Percentiles rank a stretch among this genome's conserved stretches.
phyloP scores from a whole-genome alignment of 129 eudicot genomes.

The Ambrosia trifida region DNA sequence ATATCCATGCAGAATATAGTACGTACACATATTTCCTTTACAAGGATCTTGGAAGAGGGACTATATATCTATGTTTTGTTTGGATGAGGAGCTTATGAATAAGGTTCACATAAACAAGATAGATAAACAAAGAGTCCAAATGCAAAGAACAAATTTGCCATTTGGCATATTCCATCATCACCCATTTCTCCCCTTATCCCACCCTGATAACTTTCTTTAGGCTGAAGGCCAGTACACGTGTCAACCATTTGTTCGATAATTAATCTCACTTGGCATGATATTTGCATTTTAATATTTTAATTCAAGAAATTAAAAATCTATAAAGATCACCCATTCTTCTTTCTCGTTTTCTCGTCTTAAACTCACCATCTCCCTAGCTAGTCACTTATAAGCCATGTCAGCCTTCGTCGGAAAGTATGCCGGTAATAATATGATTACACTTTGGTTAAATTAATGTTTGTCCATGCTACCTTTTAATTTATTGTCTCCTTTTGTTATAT shows the following conservation, averaged over 20 bases:
- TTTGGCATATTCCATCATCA: conserved; percentile 47
- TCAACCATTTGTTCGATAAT: not conserved
- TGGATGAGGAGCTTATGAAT: conserved; percentile 38
- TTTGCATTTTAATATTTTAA: conserved; percentile 26
- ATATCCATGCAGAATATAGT: conserved; percentile 9
- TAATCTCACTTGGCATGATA: conserved; percentile 40
- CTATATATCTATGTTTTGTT: too few relatives aligned
- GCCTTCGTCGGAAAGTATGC: conserved; percentile 93
- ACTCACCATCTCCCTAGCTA: conserved; percentile 21
- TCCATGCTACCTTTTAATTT: too few relatives aligned
- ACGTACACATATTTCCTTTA: conserved; percentile 19
- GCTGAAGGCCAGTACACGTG: conserved; percentile 62
- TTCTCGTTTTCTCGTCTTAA: conserved; percentile 30
- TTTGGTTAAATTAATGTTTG: too few relatives aligned
- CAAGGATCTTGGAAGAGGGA: conserved; percentile 31
- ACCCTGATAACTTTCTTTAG: conserved; percentile 65
- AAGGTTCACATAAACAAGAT: conserved; percentile 41
- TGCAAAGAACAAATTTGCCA: conserved; percentile 41
- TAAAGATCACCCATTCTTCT: conserved; percentile 35
- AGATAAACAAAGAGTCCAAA: conserved; percentile 34
- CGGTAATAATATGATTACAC: conserved; percentile 35
- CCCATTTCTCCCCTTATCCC: conserved; percentile 58
- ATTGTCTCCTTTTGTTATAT: too few relatives aligned
- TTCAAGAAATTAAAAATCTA: conserved; percentile 22
- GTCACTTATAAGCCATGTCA: conserved; percentile 52